Base-by-base conservation (phyloP, 257 asterid species). In the Solanum chilense region DNA sequence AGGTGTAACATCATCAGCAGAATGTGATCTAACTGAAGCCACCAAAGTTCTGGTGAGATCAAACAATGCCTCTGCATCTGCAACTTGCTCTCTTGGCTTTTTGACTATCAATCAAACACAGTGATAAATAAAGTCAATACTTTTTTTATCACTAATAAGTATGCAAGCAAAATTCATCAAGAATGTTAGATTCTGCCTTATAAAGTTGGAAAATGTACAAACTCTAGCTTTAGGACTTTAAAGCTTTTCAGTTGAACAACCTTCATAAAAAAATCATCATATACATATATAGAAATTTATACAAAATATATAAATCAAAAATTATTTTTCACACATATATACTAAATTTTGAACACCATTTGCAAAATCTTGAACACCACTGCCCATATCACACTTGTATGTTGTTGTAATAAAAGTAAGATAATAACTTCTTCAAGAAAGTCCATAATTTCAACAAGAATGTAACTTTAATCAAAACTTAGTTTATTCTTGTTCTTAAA, bases 71-170 rank as follows among this genome's bases (percentile, higher is more conserved):
- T 92, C 94, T 64, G 96, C 97, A 87, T 94, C 97, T 4, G 92
- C 93, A 12, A 93, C 93, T 66, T 94, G 97, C 86, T 94, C 96
- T 37, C 96, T 89, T 4, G 95, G 96, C 89, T 85, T 91, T 23
- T 64, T 84, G 5, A 93, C 97, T 94, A 90, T 21, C 90, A 60
- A 84, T 25, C 69, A 69, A 37, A 31, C 41, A 16, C 3, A 42
- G 20, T 27, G 41, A 74, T 37, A 37, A 73, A 71, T 49, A 7
- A 9, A 27, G 73, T 18, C 0, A 73, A 15, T 9, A 14, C 20
- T 37, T 45, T 35, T 64, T 42, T 45, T 2, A 33, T 33, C 35
- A 23, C 16, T 11, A 20, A 8, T n/a, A 16, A 52, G 44, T 12
- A 45, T 23, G 16, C 8, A 23, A 66, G 29, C 31, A 3, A 60